Base-by-base conservation (phyloP, 2,329 filamentous ascomycete species). In the Tolypocladium tundrense region DNA sequence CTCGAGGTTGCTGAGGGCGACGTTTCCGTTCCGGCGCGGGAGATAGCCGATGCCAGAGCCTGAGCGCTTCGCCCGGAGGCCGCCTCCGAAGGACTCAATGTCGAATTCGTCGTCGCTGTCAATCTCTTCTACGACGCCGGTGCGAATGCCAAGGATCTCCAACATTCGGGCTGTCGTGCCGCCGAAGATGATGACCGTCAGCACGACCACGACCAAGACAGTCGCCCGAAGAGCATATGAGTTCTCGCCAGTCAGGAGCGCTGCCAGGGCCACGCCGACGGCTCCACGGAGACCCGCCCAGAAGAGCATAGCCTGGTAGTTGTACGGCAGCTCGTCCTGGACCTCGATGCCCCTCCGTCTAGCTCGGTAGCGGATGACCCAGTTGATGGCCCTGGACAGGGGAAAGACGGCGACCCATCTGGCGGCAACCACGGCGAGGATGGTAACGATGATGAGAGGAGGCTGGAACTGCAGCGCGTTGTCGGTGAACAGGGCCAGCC, bases 271-370 rank as follows among this genome's bases (percentile, higher is more conserved):
- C 41, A 99, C 94, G 58, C 94, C 94, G 65, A 99, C 94, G 53
- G 94, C 94, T 66, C 94, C 94, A 61, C 94, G 90, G 37, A 99
- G 80, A 33, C 94, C 94, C 19, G 94, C 94, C 94, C 94, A 99
- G 76, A 96, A 99, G n/a, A 99, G 84, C 94, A 99, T 97, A n/a
- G 89, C 91, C 73, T 97, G 94, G 73, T 97, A 96, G 65, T 90
- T 91, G 69, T 91, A 95, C 0, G 94, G 94, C 41, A 99, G 77
- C 72, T 97, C 94, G 63, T 97, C 93, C 19, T 85, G 84, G 6
- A 87, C 84, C 58, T 96, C 88, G 58, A 72, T 60, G 31, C 91
- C 91, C 57, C 87, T 83, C 54, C 90, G 85, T 54, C 84, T 82
- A 19, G 92, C 90, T 53, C 91, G 85, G 70, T 96, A 96, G 59